Conservation (phyloP, 2,329 filamentous ascomycete species). For the Elsinoe fawcettii region DNA sequence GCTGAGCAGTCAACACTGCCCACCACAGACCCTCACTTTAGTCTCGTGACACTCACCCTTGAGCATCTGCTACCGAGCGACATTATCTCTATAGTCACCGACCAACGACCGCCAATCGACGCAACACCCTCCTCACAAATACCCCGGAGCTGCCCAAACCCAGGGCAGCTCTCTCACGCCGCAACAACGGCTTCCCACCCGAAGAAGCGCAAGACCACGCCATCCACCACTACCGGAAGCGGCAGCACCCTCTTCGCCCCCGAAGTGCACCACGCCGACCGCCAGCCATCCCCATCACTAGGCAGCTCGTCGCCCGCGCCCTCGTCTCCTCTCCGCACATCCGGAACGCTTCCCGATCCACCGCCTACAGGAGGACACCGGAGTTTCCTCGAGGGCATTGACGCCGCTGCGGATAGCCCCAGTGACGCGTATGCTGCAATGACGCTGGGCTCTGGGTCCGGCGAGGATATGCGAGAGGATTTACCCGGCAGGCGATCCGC, state of each 20-base stretch:
- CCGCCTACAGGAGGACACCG: slow-evolving; percentile 25
- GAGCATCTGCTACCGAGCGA: no score
- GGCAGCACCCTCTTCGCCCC: slow-evolving; percentile 18
- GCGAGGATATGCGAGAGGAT: slow-evolving; percentile 34
- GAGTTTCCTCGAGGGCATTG: slow-evolving; percentile 11
- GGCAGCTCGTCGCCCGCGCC: slow-evolving; percentile 23
- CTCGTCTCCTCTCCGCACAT: slow-evolving; percentile 31
- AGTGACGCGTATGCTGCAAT: slow-evolving; percentile 48
- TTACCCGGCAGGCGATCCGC: slow-evolving; percentile 33
- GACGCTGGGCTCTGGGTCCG: slow-evolving; percentile 39
- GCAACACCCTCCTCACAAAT: background rate
- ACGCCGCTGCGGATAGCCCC: slow-evolving; percentile 30
- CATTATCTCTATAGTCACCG: background rate
- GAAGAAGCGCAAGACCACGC: slow-evolving; percentile 42
- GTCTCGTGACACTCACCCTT: background rate
- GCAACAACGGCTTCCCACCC: slow-evolving; percentile 23
- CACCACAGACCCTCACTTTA: background rate
- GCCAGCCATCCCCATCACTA: slow-evolving; percentile 18
- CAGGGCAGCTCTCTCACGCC: slow-evolving; percentile 19
- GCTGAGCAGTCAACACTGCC: background rate
- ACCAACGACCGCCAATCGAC: background rate
- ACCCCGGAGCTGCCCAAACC: slow-evolving; percentile 17
- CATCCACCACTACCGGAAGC: background rate
- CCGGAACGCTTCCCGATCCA: slow-evolving; percentile 42
- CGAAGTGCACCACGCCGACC: slow-evolving; percentile 18